Conservation (phyloP, 257 asterid genomes). For the Sherardia arvensis region DNA sequence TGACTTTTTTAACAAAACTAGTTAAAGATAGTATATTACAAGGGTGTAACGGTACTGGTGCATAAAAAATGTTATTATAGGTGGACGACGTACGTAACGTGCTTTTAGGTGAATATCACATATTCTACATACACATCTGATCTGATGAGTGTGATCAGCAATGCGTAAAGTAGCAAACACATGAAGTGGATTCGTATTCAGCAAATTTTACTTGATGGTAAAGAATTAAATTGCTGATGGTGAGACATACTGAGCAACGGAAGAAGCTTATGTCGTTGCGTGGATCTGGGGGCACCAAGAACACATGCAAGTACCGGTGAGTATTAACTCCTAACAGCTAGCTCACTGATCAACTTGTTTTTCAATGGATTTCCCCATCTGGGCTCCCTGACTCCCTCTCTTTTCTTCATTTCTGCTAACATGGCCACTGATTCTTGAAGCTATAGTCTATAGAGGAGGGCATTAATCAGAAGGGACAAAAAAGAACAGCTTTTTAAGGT, state of each 20-base stretch:
- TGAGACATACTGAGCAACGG: slow-evolving; percentile 1
- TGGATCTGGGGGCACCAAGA: slow-evolving; percentile 43
- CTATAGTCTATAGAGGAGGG: slow-evolving; percentile 8
- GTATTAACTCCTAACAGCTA: slow-evolving; percentile 25
- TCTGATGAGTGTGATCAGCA: no score
- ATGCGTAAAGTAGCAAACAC: neutral
- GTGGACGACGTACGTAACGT: neutral
- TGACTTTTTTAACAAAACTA: no score
- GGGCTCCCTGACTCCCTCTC: slow-evolving; percentile 7
- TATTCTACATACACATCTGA: no score
- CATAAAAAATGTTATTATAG: neutral
- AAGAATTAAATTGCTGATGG: neutral
- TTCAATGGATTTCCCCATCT: neutral
- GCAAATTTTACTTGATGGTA: neutral
- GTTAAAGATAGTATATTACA: no score
- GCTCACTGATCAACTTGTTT: slow-evolving; percentile 7
- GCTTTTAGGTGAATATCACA: neutral
- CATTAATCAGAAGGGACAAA: slow-evolving; percentile 15
- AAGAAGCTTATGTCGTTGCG: slow-evolving; percentile 14
- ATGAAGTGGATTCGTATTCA: neutral
- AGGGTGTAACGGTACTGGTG: no score
- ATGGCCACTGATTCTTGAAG: slow-evolving; percentile 7
- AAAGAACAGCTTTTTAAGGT: slow-evolving; percentile 6
- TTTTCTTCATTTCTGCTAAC: neutral
- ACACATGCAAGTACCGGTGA: slow-evolving; percentile 37